Conservation (phyloP, 441 rosid genomes). For the Pelargonium myrrhifolium region DNA sequence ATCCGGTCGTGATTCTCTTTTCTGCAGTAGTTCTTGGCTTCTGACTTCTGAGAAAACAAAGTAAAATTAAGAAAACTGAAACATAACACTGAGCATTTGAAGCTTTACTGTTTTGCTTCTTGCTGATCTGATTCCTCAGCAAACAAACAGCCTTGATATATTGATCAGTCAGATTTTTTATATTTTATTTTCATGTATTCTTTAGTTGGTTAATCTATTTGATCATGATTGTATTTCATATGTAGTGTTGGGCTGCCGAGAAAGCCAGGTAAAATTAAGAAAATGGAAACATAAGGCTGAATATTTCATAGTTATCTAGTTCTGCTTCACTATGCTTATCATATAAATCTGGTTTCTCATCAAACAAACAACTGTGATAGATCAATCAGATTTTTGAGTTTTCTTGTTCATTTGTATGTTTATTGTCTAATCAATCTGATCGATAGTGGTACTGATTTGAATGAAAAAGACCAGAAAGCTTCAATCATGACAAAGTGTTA, state of each 20-base stretch:
- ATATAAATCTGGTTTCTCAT: not conserved
- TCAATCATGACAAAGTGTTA: constrained; percentile 35
- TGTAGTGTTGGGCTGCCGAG: too few species aligned
- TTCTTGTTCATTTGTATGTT: not conserved
- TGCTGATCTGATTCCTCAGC: too few species aligned
- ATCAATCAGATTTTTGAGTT: not conserved
- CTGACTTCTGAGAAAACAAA: not conserved
- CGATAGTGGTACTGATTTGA: not conserved
- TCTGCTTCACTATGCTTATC: not conserved
- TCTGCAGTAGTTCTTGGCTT: not conserved
- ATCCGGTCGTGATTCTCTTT: not conserved
- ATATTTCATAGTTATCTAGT: not conserved
- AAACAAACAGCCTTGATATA: too few species aligned
- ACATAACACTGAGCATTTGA: not conserved
- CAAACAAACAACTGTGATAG: not conserved
- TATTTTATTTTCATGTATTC: too few species aligned
- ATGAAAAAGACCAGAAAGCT: not conserved
- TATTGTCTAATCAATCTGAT: not conserved
- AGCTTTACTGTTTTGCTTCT: too few species aligned
- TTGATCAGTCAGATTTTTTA: too few species aligned
- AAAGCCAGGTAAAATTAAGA: too few species aligned
- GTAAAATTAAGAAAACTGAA: not conserved
- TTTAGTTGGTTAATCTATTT: too few species aligned
- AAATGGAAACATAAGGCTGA: not conserved
- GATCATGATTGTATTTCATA: too few species aligned